A percentile compares a stretch with the other conserved stretches of the same genome.
phyloP scores from a whole-genome alignment of 1,139 yeast genomes.

The Pichia sp. region DNA sequence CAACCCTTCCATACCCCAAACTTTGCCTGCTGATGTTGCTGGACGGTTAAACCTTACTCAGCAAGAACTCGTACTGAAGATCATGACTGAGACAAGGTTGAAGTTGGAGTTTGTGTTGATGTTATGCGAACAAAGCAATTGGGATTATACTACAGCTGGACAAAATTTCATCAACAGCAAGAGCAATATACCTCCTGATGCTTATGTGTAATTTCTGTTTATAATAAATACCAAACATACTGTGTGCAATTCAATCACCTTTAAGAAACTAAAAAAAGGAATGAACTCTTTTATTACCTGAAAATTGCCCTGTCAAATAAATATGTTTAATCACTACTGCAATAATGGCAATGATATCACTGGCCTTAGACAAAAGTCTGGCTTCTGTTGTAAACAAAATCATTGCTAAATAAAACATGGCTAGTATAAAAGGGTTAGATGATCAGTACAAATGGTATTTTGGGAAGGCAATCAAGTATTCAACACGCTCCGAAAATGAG shows the following conservation, averaged over 20 bases:
- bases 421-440: not conserved
- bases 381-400: not conserved
- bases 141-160: slow-evolving; percentile 72
- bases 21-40: slow-evolving; percentile 49
- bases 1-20: slow-evolving; percentile 12
- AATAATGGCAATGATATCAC: too few species aligned
- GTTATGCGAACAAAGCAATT: slow-evolving; percentile 84
- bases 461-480: slow-evolving; percentile 11
- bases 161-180: slow-evolving; percentile 67
- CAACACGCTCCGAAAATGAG: not conserved
- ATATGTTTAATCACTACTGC: not conserved
- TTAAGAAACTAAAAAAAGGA: not conserved
- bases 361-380: too few species aligned
- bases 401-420: slow-evolving; percentile 9
- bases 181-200: slow-evolving; percentile 54
- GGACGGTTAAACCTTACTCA: slow-evolving; percentile 51
- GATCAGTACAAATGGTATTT: slow-evolving; percentile 12
- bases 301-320: not conserved
- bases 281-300: not conserved
- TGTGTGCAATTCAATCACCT: not conserved
- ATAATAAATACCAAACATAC: too few species aligned
- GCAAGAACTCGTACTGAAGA: slow-evolving; percentile 58
- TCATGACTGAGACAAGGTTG: slow-evolving; percentile 70
- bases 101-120: slow-evolving; percentile 74
- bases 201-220: slow-evolving; percentile 32